Percentiles rank a stretch among this genome's conserved stretches.
Conservation (phyloP, 345 rosid genomes). For the Trapa incisa region DNA sequence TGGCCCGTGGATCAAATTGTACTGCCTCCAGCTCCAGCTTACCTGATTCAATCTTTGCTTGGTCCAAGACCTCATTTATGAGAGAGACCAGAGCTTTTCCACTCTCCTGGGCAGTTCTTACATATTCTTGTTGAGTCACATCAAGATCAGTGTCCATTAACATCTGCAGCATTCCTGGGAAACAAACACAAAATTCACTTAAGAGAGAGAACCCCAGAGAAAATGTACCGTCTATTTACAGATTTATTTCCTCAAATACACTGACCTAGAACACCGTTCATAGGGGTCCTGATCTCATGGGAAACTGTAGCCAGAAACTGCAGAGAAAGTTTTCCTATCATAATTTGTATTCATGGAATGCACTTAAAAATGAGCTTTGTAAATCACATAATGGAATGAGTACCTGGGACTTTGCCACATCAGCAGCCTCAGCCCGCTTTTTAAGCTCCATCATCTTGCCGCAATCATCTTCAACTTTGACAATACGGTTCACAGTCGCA, state of each 20-base stretch:
- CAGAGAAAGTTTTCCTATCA: conserved; percentile 9
- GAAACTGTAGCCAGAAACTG: conserved; percentile 99
- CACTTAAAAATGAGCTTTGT: conserved; percentile 5
- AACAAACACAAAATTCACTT: conserved; percentile 6
- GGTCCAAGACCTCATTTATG: conserved; percentile 86
- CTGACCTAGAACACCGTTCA: conserved; percentile 98
- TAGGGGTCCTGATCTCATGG: conserved; percentile 95
- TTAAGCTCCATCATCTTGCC: conserved; percentile 22
- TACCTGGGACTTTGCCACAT: conserved; percentile 94
- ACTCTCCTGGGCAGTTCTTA: conserved; percentile 83
- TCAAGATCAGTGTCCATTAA: conserved; percentile 38
- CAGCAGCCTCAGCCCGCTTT: conserved; percentile 81
- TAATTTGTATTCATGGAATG: neutral
- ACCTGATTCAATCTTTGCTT: conserved; percentile 91
- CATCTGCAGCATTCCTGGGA: conserved; percentile 56
- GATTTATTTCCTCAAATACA: conserved; percentile 5
- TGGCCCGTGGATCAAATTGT: conserved; percentile 60
- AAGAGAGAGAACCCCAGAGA: neutral
- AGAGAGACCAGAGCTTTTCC: conserved; percentile 86
- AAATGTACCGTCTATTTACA: neutral
- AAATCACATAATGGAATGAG: conserved; percentile 4
- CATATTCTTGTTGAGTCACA: conserved; percentile 78
- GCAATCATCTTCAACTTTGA: conserved; percentile 79
- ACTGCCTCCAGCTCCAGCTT: conserved; percentile 90
- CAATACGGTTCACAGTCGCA: conserved; percentile 71